Evolutionary conservation across 495 filamentous ascomycete species (phyloP).

Genomic region (Hypoxylon crocopeplum): DNA sequence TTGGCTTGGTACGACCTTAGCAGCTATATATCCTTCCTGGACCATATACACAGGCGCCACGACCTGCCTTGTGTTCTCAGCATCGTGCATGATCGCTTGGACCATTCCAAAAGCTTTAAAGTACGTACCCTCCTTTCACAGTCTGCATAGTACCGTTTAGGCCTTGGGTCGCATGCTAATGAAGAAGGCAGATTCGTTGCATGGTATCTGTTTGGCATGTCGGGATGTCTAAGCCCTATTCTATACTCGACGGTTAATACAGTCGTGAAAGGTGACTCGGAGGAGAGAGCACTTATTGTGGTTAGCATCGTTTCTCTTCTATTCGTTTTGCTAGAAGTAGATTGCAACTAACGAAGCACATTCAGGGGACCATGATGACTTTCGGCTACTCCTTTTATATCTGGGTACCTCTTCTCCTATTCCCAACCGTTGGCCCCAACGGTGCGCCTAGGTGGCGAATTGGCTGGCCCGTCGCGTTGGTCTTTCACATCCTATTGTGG

Average conservation of each 20-base stretch:
- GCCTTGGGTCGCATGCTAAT: not conserved
- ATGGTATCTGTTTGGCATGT: slow-evolving; percentile 53
- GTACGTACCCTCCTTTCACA: slow-evolving; percentile 28
- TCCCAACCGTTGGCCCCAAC: slow-evolving; percentile 50
- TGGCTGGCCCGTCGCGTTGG: slow-evolving; percentile 53
- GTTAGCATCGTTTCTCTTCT: slow-evolving; percentile 27
- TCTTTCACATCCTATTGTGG: slow-evolving; percentile 52
- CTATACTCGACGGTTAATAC: slow-evolving; percentile 57
- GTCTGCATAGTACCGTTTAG: not conserved
- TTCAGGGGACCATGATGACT: slow-evolving; percentile 57
- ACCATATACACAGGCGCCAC: slow-evolving; percentile 47
- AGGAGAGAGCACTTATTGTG: slow-evolving; percentile 56
- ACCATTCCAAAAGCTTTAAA: slow-evolving; percentile 51
- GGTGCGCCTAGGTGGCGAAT: slow-evolving; percentile 55
- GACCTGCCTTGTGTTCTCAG: slow-evolving; percentile 46
- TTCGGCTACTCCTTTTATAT: slow-evolving; percentile 58
- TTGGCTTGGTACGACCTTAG: slow-evolving; percentile 54
- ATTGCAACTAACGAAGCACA: not conserved
- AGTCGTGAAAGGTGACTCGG: slow-evolving; percentile 53
- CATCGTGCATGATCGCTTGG: slow-evolving; percentile 55
- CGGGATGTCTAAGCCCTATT: slow-evolving; percentile 53
- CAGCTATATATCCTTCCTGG: slow-evolving; percentile 56
- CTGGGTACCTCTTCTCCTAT: slow-evolving; percentile 54
- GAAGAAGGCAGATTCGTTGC: slow-evolving; percentile 47
- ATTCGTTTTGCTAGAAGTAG: too few species aligned